These are phyloP conservation scores for Kuraishia hungarica DNA, from an alignment of 805 yeast genomes.

Conservation along the genomic window DNA sequence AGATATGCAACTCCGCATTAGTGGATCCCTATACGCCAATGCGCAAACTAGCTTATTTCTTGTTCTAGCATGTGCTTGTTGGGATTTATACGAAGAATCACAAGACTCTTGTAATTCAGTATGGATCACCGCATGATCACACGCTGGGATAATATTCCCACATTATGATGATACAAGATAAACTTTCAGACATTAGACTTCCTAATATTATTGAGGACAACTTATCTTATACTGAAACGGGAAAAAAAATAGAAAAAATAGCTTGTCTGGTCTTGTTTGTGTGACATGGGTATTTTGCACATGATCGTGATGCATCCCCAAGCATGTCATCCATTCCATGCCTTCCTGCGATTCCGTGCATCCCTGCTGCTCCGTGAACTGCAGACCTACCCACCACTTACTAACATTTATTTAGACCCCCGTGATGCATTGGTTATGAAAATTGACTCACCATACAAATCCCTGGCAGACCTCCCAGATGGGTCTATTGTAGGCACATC, in stretches of 20 bases:
- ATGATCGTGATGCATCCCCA: not conserved
- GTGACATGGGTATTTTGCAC: not conserved
- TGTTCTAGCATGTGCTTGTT: too few relatives aligned
- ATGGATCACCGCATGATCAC: constrained; percentile 4
- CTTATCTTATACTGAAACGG: constrained; percentile 10
- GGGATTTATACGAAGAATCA: too few relatives aligned
- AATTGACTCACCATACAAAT: constrained; percentile 49
- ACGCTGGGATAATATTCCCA: not conserved
- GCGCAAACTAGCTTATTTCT: too few relatives aligned
- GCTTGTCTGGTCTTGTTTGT: too few relatives aligned
- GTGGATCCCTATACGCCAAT: too few relatives aligned
- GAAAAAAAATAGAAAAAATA: too few relatives aligned
- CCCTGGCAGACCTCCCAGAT: constrained; percentile 66
- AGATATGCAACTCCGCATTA: too few relatives aligned
- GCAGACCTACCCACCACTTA: too few relatives aligned
- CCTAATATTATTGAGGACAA: constrained; percentile 23
- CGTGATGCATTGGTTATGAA: constrained; percentile 86
- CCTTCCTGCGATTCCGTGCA: too few relatives aligned
- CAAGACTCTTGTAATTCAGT: too few relatives aligned
- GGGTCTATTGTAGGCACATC: constrained; percentile 93
- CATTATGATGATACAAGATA: constrained; percentile 18
- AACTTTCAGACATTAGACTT: constrained; percentile 29
- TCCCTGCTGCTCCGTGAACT: too few relatives aligned
- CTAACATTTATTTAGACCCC: constrained; percentile 46
- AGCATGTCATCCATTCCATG: too few relatives aligned